These are phyloP conservation scores for Wakefieldia striispora DNA, from an alignment of 768 basidiomycete genomes.

Conservation along the genomic window DNA sequence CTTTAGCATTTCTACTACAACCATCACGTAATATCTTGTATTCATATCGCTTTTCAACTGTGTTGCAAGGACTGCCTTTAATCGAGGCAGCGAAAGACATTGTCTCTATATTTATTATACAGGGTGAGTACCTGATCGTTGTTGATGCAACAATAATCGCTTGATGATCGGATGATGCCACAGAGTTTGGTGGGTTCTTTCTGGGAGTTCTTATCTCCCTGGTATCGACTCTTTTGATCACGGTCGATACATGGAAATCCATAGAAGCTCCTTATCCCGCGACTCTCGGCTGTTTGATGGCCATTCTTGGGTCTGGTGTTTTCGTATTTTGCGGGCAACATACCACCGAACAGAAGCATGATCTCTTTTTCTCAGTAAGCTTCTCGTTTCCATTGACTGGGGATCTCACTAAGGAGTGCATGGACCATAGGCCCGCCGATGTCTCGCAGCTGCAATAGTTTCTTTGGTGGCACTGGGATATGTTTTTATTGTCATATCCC, in stretches of 20 bases:
- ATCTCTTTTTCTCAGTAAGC: slow-evolving; percentile 14
- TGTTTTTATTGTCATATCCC: background rate
- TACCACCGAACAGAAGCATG: background rate
- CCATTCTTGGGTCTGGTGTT: slow-evolving; percentile 8
- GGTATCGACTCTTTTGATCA: slow-evolving; percentile 6
- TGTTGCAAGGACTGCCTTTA: slow-evolving; percentile 10
- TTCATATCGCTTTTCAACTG: slow-evolving; percentile 7
- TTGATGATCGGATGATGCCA: background rate
- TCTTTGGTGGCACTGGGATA: slow-evolving; percentile 9
- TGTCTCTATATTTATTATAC: slow-evolving; percentile 19
- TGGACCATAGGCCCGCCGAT: slow-evolving; percentile 6
- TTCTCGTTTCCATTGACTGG: background rate
- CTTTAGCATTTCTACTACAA: slow-evolving; percentile 11
- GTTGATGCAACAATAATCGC: background rate
- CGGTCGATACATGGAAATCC: slow-evolving; percentile 10
- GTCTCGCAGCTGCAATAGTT: background rate
- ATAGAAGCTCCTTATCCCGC: slow-evolving; percentile 8
- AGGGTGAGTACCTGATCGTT: slow-evolving; percentile 16
- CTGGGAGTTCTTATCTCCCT: slow-evolving; percentile 21
- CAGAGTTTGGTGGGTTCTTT: slow-evolving; percentile 31
- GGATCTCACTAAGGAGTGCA: background rate
- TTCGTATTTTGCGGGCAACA: background rate
- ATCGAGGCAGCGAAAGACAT: slow-evolving; percentile 20
- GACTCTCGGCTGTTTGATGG: slow-evolving; percentile 17
- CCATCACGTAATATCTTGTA: slow-evolving; percentile 4